Conservation (phyloP, 345 rosid species). For the Lumnitzera racemosa region DNA sequence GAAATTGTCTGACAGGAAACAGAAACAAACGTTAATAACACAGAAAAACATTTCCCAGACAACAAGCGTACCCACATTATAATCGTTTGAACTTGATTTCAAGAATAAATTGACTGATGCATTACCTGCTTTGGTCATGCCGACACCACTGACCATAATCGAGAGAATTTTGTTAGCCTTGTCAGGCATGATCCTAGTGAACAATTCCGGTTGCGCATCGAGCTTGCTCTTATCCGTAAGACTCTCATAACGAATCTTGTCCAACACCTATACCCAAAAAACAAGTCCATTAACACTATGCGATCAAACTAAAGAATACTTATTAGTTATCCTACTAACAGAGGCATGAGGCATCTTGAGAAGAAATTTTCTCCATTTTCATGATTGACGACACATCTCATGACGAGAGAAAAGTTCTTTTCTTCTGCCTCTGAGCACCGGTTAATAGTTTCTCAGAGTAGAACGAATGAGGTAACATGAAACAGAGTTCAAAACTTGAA, state of each 20-base stretch:
- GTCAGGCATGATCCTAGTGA: conserved; percentile 37
- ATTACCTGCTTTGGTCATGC: conserved; percentile 49
- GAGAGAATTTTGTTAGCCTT: conserved; percentile 33
- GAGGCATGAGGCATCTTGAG: background rate
- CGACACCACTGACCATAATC: conserved; percentile 34
- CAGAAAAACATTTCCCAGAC: no score
- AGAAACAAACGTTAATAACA: no score
- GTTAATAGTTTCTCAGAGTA: background rate
- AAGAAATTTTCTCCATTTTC: background rate
- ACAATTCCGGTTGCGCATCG: conserved; percentile 35
- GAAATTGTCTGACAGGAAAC: no score
- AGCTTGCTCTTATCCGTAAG: conserved; percentile 44
- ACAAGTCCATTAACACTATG: background rate
- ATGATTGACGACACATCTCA: background rate
- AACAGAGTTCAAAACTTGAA: no score
- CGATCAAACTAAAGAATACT: no score
- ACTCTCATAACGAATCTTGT: conserved; percentile 34
- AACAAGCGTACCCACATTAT: no score
- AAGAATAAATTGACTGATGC: no score
- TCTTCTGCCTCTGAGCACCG: no score
- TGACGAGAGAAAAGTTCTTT: no score
- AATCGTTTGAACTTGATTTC: background rate
- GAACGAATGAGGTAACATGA: background rate
- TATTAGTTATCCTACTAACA: no score
- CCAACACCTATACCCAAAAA: conserved; percentile 22